Conservation (phyloP, 2,329 filamentous ascomycete species). For the Aspergillus fumigatus region DNA sequence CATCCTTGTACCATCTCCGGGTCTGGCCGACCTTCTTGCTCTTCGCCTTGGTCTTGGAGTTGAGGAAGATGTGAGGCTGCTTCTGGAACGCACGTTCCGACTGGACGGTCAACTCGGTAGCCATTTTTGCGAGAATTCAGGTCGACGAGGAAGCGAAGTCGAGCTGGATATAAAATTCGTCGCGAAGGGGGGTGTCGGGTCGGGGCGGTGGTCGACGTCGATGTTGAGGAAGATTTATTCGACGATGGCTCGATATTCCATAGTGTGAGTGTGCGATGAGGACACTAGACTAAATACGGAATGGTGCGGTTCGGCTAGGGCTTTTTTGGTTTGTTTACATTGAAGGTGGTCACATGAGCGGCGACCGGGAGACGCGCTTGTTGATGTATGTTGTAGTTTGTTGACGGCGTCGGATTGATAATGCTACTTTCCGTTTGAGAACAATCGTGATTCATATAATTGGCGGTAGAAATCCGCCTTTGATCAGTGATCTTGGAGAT, state of each 20-base stretch:
- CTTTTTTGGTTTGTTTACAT: conserved; percentile 42
- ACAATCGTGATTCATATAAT: not conserved
- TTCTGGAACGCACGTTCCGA: conserved; percentile 99
- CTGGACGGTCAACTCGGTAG: conserved; percentile 98
- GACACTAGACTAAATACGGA: conserved; percentile 28
- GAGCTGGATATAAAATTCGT: conserved; percentile 31
- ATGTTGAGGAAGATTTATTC: conserved; percentile 39
- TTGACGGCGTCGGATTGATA: not conserved
- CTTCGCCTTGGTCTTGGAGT: conserved; percentile 88
- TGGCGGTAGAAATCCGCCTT: not conserved
- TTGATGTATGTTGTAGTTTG: conserved; percentile 4
- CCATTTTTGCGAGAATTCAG: conserved; percentile 67
- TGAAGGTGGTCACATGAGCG: conserved; percentile 26
- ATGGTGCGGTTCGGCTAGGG: conserved; percentile 37
- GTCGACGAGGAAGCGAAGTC: conserved; percentile 39
- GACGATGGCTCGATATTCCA: conserved; percentile 30
- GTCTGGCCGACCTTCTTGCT: conserved; percentile 80
- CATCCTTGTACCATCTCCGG: conserved; percentile 98
- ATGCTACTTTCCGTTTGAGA: not conserved
- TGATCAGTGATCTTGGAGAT: not conserved
- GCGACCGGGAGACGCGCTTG: conserved; percentile 26
- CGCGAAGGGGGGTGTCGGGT: conserved; percentile 28
- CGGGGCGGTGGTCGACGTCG: conserved; percentile 35
- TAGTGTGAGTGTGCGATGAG: conserved; percentile 34
- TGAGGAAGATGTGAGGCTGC: conserved; percentile 99